Evolutionary conservation across 805 yeast genomes (phyloP).

Genomic region (Kuraishia ogatae): DNA sequence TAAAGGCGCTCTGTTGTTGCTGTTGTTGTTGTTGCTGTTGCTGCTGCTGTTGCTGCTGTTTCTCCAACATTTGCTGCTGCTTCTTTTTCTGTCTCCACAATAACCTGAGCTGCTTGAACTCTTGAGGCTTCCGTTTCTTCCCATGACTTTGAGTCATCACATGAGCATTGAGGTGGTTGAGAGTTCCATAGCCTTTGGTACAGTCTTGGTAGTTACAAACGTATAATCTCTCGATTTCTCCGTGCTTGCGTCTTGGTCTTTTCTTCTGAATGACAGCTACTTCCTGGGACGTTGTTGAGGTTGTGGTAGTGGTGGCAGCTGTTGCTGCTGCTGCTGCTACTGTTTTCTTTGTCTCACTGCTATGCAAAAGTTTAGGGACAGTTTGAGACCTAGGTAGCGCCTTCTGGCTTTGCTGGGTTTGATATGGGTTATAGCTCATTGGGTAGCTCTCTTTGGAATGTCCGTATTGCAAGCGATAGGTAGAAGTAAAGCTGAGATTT

Average conservation of each 20-base stretch:
- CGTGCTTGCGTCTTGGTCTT: slow-evolving; percentile 44
- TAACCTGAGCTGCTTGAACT: slow-evolving; percentile 41
- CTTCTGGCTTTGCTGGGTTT: background rate
- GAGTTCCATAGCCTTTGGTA: slow-evolving; percentile 48
- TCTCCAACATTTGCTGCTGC: background rate
- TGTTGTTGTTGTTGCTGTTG: background rate
- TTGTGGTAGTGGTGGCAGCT: background rate
- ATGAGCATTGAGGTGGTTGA: slow-evolving; percentile 52
- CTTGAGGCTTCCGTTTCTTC: slow-evolving; percentile 42
- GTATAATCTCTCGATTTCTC: slow-evolving; percentile 48
- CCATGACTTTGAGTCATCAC: slow-evolving; percentile 47
- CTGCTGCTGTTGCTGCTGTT: slow-evolving; percentile 3
- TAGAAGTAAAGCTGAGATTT: background rate
- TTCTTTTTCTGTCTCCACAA: slow-evolving; percentile 25
- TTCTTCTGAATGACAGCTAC: slow-evolving; percentile 13
- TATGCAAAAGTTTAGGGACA: background rate
- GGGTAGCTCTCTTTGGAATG: background rate
- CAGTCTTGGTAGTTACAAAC: slow-evolving; percentile 39
- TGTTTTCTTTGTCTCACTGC: background rate
- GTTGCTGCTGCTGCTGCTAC: background rate
- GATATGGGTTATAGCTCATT: background rate
- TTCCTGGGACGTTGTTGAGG: background rate
- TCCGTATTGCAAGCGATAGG: background rate
- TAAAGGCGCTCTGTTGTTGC: background rate
- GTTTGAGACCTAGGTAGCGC: background rate